These are phyloP conservation scores for Gyromitra esculenta DNA, from an alignment of 2,329 filamentous ascomycete species.

Conservation along the genomic window DNA sequence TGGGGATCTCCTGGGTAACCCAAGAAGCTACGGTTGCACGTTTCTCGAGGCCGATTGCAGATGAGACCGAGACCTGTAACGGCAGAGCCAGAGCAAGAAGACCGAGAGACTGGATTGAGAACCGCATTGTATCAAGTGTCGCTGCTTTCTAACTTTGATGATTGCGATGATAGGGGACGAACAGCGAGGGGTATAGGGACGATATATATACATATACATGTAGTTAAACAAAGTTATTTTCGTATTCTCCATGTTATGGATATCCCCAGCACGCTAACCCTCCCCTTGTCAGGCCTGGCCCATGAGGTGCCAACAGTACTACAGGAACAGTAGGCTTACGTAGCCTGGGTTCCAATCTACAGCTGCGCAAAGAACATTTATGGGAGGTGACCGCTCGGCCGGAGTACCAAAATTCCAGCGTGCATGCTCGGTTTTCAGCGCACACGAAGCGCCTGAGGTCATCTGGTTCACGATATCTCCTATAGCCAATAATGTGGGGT, in stretches of 20 bases:
- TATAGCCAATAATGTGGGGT: conserved; percentile 15
- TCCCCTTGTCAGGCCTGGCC: neutral
- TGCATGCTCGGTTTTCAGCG: neutral
- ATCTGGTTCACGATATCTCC: neutral
- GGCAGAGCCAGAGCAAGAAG: conserved; percentile 33
- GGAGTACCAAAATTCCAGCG: conserved; percentile 7
- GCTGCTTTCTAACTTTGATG: neutral
- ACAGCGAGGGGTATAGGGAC: neutral
- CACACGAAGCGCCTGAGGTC: neutral
- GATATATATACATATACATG: conserved; percentile 34
- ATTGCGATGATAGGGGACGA: neutral
- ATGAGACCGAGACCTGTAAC: conserved; percentile 22
- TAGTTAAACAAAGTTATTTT: conserved; percentile 5
- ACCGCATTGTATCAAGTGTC: conserved; percentile 29
- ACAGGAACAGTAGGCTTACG: neutral
- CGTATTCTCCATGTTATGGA: too few relatives aligned
- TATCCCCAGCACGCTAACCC: too few relatives aligned
- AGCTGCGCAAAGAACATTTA: neutral
- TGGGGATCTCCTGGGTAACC: conserved; percentile 36
- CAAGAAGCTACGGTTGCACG: conserved; percentile 42
- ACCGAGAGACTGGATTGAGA: conserved; percentile 21
- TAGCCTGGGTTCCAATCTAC: neutral
- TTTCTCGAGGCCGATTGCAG: conserved; percentile 28
- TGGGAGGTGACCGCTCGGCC: conserved; percentile 26
- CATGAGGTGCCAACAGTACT: neutral